A percentile compares a stretch with the other conserved stretches of the same genome.
phyloP scores from a whole-genome alignment of 1,139 yeast genomes.

The Nakaseomyces delphensis region DNA sequence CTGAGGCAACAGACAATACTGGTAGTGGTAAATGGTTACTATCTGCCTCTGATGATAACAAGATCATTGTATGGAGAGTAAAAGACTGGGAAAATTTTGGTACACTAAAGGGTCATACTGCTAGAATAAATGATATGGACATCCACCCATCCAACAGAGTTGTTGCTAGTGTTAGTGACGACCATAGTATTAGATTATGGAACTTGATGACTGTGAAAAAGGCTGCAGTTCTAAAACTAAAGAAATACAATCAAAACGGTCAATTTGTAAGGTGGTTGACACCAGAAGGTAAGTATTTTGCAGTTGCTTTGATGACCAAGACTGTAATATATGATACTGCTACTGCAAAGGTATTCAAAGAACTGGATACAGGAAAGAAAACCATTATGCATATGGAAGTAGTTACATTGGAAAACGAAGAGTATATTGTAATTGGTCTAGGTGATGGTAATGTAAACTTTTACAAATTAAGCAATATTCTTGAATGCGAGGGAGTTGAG shows the following conservation, averaged over 20 bases:
- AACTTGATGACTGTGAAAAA: conserved; percentile 95
- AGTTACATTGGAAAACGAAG: conserved; percentile 35
- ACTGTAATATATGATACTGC: conserved; percentile 58
- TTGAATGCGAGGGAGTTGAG: conserved; percentile 19
- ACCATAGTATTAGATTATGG: conserved; percentile 81
- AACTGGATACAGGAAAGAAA: conserved; percentile 39
- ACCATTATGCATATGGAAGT: conserved; percentile 65
- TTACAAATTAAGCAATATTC: conserved; percentile 36
- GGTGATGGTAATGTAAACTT: conserved; percentile 67
- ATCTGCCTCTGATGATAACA: conserved; percentile 88
- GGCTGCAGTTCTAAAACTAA: conserved; percentile 74
- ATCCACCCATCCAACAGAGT: conserved; percentile 91
- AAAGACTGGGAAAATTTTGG: conserved; percentile 96
- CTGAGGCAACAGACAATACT: conserved; percentile 15
- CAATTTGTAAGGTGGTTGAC: conserved; percentile 56
- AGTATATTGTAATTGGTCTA: conserved; percentile 60
- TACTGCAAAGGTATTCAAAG: conserved; percentile 50
- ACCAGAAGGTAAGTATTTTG: conserved; percentile 52
- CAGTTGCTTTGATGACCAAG: conserved; percentile 64
- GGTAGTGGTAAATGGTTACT: conserved; percentile 72
- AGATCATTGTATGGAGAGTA: conserved; percentile 85
- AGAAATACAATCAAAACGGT: conserved; percentile 61
- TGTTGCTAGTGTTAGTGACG: conserved; percentile 82
- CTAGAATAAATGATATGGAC: conserved; percentile 68
- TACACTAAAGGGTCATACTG: conserved; percentile 76